Base-by-base conservation (phyloP, 1,284 basidiomycete genomes). In the Ceratobasidium theobromae region DNA sequence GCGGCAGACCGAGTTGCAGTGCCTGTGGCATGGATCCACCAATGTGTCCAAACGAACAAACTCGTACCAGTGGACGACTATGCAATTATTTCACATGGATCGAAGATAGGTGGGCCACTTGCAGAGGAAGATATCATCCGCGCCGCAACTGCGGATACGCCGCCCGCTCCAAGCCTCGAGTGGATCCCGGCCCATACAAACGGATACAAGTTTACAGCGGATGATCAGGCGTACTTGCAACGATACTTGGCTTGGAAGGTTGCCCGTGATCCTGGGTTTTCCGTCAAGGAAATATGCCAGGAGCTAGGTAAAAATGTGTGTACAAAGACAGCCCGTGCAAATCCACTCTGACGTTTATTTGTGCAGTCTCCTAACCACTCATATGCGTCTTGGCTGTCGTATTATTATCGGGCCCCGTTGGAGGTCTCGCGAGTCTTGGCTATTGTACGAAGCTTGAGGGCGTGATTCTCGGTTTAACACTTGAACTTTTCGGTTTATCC, bases 11-110 rank as follows among this genome's bases (percentile, higher is more conserved):
- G 62, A 35, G 51, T 65, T 14, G 62, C 62, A 8, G 62, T 65
- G 23, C 62, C 62, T 18, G 51, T 53, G 12, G 62, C 62, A 11
- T 65, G 62, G 62, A 53, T 65, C 32, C 23, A 53, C 14, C 33
- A 65, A 33, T 65, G 49, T 8, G 45, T 65, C 18, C 43, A 25
- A 33, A 27, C 18, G 12, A 33, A 46, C 18, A 14, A 27, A 18
- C 43, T 65, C 21, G 62, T 35, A 18, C 16, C 49, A 12, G 40
- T 45, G 12, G 62, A 65, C 33, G 62, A 53, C 21, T 65, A 45
- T 35, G 51, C 62, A 23, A 14, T 65, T 43, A 25, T 28, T 32
- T 28, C 51, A 41, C 55, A n/a, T 40, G 33, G 48, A 52, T 25
- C 8, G 35, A 51, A 27, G 23, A 38, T 16, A 16, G 32, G 12